Evolutionary conservation across 2,329 filamentous ascomycete species (phyloP).

Genomic region (Monosporascus sp.): DNA sequence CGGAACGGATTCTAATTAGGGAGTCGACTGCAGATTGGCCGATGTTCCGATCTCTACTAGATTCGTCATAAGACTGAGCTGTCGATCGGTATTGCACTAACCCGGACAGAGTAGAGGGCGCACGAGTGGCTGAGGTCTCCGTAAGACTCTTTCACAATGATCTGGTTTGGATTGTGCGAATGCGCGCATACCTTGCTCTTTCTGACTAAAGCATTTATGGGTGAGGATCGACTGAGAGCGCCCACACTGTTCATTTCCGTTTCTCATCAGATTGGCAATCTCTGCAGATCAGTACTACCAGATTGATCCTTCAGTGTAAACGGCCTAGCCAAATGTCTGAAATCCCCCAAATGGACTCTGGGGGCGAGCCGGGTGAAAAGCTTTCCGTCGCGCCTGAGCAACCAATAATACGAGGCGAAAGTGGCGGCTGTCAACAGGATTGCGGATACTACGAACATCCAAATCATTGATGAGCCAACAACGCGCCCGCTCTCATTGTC

Average conservation of each 20-base stretch:
- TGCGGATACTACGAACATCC: conserved; percentile 31
- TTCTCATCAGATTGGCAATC: neutral
- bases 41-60: neutral
- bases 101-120: neutral
- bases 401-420: conserved; percentile 25
- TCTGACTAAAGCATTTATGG: neutral
- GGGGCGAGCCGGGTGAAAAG: conserved; percentile 17
- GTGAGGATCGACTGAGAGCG: too few relatives aligned
- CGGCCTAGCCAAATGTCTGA: conserved; percentile 5
- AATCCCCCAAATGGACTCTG: conserved; percentile 12
- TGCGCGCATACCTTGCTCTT: neutral
- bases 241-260: neutral
- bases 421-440: conserved; percentile 25
- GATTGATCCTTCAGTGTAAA: neutral
- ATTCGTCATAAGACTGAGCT: neutral
- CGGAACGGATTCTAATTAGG: neutral
- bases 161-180: neutral
- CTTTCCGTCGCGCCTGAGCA: conserved; percentile 18
- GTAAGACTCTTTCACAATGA: neutral
- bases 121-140: neutral
- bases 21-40: neutral
- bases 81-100: neutral
- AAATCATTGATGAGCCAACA: conserved; percentile 29
- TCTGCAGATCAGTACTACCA: neutral
- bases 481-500: conserved; percentile 22